Percentiles rank a stretch among this genome's conserved stretches.
Conservation (phyloP, 1,139 yeast genomes). For the Ogataea hybrid region DNA sequence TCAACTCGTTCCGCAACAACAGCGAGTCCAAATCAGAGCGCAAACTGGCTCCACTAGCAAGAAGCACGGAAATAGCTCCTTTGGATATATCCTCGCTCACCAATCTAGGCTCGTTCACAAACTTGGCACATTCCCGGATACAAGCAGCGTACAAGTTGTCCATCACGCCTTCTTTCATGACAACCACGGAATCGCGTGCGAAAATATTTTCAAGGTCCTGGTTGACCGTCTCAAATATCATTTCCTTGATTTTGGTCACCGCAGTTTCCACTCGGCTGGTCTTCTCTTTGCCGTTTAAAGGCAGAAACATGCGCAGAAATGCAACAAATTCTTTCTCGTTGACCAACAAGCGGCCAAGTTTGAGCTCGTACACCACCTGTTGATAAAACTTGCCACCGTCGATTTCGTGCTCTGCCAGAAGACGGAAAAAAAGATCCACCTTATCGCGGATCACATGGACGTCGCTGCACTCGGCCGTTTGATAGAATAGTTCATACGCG, state of each 20-base stretch:
- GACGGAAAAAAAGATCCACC: slow-evolving; percentile 3
- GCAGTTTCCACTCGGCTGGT: background rate
- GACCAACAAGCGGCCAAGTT: background rate
- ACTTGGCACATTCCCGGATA: background rate
- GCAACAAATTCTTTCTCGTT: background rate
- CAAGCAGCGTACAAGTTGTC: background rate
- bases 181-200: slow-evolving; percentile 4
- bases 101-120: background rate
- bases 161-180: background rate
- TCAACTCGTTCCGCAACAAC: slow-evolving; percentile 31
- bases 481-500: slow-evolving; percentile 1
- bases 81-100: slow-evolving; percentile 1
- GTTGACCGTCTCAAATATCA: background rate
- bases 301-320: slow-evolving; percentile 3
- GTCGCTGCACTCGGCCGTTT: background rate
- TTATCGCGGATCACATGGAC: slow-evolving; percentile 1
- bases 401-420: slow-evolving; percentile 2
- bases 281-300: slow-evolving; percentile 7
- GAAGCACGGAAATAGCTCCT: slow-evolving; percentile 5
- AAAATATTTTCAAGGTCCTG: slow-evolving; percentile 3
- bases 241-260: background rate
- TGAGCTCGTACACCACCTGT: background rate
- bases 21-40: background rate
- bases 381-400: slow-evolving; percentile 10
- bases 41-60: background rate